phyloP scores from a whole-genome alignment of 805 yeast species.

The Hanseniaspora hatyaiensis region DNA sequence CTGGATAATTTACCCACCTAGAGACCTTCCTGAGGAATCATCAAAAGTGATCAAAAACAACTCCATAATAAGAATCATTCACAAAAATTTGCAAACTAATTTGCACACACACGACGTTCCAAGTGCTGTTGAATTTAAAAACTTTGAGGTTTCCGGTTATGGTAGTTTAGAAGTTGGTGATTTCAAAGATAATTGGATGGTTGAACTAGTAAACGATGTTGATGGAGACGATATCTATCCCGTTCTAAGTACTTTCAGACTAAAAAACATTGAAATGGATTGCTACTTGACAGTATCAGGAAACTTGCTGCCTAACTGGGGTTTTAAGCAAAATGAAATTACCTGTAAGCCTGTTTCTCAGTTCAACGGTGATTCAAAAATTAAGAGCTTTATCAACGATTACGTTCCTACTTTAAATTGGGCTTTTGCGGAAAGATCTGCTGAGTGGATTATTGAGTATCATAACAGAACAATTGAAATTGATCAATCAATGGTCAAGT shows the following conservation, averaged over 20 bases:
- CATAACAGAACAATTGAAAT: constrained; percentile 31
- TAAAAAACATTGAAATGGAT: constrained; percentile 53
- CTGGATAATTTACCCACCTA: constrained; percentile 48
- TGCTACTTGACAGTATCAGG: constrained; percentile 86
- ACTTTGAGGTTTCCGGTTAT: constrained; percentile 60
- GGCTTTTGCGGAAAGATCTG: constrained; percentile 60
- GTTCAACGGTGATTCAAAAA: not conserved
- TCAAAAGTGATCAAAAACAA: constrained; percentile 40
- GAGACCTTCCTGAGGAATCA: constrained; percentile 28
- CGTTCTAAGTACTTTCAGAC: constrained; percentile 68
- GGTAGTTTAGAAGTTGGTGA: constrained; percentile 59
- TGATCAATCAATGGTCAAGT: constrained; percentile 46
- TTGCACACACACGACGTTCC: constrained; percentile 59
- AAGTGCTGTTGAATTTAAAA: constrained; percentile 47
- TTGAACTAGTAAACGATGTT: constrained; percentile 54
- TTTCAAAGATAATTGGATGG: constrained; percentile 61
- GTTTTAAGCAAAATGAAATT: constrained; percentile 94
- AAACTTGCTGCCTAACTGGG: constrained; percentile 81
- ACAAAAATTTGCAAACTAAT: constrained; percentile 50
- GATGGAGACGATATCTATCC: constrained; percentile 51
- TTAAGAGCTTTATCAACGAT: not conserved
- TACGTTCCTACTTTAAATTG: constrained; percentile 26
- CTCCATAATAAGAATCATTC: constrained; percentile 49
- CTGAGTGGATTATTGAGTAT: constrained; percentile 80
- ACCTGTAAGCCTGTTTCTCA: constrained; percentile 51